Evolutionary conservation across 169 alveolate genomes (phyloP).

Genomic region (Eimeria necatrix): DNA sequence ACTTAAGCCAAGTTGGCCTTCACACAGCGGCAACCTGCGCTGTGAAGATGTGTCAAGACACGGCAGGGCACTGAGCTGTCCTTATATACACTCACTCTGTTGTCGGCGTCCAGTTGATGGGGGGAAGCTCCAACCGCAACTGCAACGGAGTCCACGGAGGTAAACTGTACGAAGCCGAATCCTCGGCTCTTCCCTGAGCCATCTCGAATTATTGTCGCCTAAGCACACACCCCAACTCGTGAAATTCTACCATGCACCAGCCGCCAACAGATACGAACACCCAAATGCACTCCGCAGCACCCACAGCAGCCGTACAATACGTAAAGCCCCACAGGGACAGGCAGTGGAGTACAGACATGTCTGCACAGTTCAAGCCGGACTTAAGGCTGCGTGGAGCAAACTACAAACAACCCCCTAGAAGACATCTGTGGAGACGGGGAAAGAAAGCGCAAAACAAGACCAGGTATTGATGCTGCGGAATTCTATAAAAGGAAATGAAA

Average conservation of each 20-base stretch:
- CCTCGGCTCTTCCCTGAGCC: slow-evolving; percentile 70
- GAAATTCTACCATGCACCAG: not conserved
- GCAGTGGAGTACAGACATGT: not conserved
- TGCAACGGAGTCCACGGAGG: slow-evolving; percentile 71
- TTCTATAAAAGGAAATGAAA: not conserved
- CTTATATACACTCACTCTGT: slow-evolving; percentile 2
- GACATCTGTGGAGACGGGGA: slow-evolving; percentile 38
- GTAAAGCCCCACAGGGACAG: not conserved
- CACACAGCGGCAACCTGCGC: no score
- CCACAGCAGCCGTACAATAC: slow-evolving; percentile 14
- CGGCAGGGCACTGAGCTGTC: no score
- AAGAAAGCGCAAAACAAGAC: slow-evolving; percentile 25
- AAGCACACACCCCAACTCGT: not conserved
- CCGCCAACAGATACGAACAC: slow-evolving; percentile 1
- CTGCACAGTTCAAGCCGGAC: not conserved
- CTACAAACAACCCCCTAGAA: slow-evolving; percentile 30
- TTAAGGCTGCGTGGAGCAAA: slow-evolving; percentile 30
- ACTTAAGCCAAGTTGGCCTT: no score
- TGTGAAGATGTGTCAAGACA: no score
- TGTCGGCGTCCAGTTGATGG: slow-evolving; percentile 72
- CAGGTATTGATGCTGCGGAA: not conserved
- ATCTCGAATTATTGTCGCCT: slow-evolving; percentile 66
- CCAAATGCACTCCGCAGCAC: not conserved
- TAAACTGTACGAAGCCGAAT: slow-evolving; percentile 71
- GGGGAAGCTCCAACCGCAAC: slow-evolving; percentile 73